A percentile compares a stretch with the other conserved stretches of the same genome.
Evolutionary conservation across 176 grass and related monocot genomes (phyloP).

Genomic region (Melocanna baccifera): DNA sequence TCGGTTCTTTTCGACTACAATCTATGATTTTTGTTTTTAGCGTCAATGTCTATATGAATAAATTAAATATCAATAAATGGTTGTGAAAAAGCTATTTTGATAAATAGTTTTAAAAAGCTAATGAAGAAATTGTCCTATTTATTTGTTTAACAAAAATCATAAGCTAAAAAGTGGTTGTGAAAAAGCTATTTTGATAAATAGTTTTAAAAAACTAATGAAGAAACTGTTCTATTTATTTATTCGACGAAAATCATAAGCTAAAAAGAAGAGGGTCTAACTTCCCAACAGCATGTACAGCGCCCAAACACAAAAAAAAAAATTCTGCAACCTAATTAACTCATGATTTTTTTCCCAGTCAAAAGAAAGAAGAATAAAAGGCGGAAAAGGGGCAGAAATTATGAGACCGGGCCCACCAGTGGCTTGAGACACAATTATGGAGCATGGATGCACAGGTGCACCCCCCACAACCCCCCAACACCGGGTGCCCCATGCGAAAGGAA

Average conservation of each 20-base stretch:
- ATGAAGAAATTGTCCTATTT: too few relatives aligned
- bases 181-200: too few relatives aligned
- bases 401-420: not conserved
- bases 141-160: too few relatives aligned
- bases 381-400: not conserved
- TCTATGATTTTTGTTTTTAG: accelerated
- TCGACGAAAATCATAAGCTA: too few relatives aligned
- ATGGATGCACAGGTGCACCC: conserved; percentile 31
- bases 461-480: not conserved
- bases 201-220: too few relatives aligned
- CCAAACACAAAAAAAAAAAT: not conserved
- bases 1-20: too few relatives aligned
- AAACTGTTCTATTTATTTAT: too few relatives aligned
- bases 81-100: too few relatives aligned
- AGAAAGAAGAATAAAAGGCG: not conserved
- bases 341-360: not conserved
- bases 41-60: accelerated
- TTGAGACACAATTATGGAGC: conserved; percentile 17
- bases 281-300: not conserved
- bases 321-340: not conserved
- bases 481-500: not conserved
- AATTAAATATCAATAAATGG: too few relatives aligned
- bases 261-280: not conserved
- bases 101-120: too few relatives aligned
- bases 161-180: accelerated